These are phyloP conservation scores for Quercus bicolor DNA, from an alignment of 306 rosid genomes.

Conservation along the genomic window DNA sequence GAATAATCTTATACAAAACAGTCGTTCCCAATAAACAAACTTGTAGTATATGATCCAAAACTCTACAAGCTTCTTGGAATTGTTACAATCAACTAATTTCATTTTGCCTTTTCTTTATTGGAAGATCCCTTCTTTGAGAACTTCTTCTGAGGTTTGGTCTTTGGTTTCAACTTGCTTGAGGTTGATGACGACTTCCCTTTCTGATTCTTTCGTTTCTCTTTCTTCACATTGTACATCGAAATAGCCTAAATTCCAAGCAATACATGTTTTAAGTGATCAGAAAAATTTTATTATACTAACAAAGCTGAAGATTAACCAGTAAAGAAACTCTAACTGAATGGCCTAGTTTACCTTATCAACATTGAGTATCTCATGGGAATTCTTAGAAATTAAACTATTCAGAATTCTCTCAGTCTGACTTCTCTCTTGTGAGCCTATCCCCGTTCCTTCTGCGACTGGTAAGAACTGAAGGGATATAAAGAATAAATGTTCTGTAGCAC, in stretches of 20 bases:
- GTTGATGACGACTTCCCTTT: constrained; percentile 39
- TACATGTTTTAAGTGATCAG: neutral
- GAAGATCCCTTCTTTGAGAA: constrained; percentile 46
- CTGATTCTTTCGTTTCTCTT: constrained; percentile 47
- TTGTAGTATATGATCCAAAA: constrained; percentile 15
- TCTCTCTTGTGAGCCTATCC: constrained; percentile 57
- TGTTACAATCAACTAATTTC: constrained; percentile 26
- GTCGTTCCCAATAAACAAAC: neutral
- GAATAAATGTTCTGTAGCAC: constrained; percentile 8
- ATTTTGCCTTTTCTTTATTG: constrained; percentile 54
- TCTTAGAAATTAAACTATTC: constrained; percentile 78
- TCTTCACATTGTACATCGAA: constrained; percentile 68
- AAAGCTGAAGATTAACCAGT: neutral
- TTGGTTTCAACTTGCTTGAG: constrained; percentile 66
- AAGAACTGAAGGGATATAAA: constrained; percentile 53
- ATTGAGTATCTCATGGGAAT: constrained; percentile 77
- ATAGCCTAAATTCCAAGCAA: constrained; percentile 54
- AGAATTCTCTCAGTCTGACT: constrained; percentile 83
- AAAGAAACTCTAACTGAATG: neutral
- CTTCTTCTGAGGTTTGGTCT: constrained; percentile 43
- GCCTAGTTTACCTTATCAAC: constrained; percentile 57
- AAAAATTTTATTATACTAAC: neutral
- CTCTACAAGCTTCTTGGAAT: constrained; percentile 12
- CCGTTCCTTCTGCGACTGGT: constrained; percentile 78
- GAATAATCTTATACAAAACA: neutral